Conservation (phyloP, 2,329 filamentous ascomycete species). For the Drechslerella coelobrocha region DNA sequence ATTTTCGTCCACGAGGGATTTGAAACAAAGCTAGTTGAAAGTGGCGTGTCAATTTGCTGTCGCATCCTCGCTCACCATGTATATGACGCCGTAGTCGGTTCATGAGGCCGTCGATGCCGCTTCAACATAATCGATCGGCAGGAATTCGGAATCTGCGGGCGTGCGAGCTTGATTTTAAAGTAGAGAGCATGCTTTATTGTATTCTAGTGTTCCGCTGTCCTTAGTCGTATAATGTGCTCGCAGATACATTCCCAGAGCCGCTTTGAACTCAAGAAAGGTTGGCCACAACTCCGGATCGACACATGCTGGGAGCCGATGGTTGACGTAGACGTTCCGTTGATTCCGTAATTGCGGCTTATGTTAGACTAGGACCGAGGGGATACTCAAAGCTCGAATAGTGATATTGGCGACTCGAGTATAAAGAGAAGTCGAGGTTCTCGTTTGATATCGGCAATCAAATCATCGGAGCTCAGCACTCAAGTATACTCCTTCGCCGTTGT, state of each 20-base stretch:
- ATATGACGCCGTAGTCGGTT: constrained; percentile 20
- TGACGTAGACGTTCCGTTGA: constrained; percentile 21
- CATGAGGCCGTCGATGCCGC: constrained; percentile 40
- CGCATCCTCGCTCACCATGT: too few relatives aligned
- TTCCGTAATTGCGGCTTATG: neutral
- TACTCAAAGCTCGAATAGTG: neutral
- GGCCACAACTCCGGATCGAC: constrained; percentile 43
- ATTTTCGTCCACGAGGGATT: too few relatives aligned
- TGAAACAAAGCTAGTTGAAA: too few relatives aligned
- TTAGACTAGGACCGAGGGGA: neutral
- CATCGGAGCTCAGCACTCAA: neutral
- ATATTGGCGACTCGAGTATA: neutral
- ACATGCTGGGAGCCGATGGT: neutral
- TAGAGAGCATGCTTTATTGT: too few relatives aligned
- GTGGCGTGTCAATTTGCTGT: too few relatives aligned
- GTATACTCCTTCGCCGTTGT: neutral
- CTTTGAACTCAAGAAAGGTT: neutral
- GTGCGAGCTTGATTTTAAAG: neutral
- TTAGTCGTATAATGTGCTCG: neutral
- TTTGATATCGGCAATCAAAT: neutral
- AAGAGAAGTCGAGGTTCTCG: neutral
- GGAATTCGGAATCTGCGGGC: constrained; percentile 1
- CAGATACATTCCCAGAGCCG: neutral
- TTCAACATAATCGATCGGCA: constrained; percentile 33
- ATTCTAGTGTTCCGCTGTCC: too few relatives aligned